Percentiles rank a stretch among this genome's conserved stretches.
phyloP scores from a whole-genome alignment of 306 rosid species.

The Vicia faba region DNA sequence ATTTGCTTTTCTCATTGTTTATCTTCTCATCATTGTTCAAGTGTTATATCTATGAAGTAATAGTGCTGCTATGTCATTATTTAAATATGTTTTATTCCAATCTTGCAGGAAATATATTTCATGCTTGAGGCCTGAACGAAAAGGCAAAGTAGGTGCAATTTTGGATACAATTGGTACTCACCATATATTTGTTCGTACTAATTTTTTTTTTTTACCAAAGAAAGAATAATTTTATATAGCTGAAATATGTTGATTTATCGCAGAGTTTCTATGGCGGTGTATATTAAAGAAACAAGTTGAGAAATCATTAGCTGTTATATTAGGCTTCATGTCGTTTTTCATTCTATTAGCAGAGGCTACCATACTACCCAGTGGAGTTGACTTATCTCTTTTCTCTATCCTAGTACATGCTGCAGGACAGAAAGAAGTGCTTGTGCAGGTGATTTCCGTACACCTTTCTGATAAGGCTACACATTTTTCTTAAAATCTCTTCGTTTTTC shows the following conservation, averaged over 20 bases:
- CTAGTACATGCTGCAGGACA: constrained; percentile 67
- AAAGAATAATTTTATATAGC: constrained; percentile 30
- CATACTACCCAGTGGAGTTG: constrained; percentile 67
- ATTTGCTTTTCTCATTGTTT: constrained; percentile 12
- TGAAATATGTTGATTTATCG: constrained; percentile 39
- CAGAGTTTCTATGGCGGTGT: constrained; percentile 94
- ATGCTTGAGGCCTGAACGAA: constrained; percentile 74
- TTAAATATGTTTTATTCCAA: constrained; percentile 6
- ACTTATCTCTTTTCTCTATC: constrained; percentile 87
- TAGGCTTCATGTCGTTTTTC: constrained; percentile 75
- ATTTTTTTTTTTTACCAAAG: neutral
- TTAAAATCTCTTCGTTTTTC: neutral
- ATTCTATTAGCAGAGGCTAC: constrained; percentile 96
- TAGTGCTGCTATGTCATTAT: constrained; percentile 2
- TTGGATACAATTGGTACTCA: constrained; percentile 74
- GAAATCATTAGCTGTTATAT: constrained; percentile 68
- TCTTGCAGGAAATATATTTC: constrained; percentile 84
- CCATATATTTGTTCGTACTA: constrained; percentile 11
- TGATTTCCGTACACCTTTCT: constrained; percentile 30
- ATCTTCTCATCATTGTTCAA: constrained; percentile 6
- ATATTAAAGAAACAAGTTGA: constrained; percentile 68
- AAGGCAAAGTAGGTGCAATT: constrained; percentile 65
- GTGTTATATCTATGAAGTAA: constrained; percentile 22
- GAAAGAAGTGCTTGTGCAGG: constrained; percentile 85
- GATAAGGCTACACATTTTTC: neutral